A percentile compares a stretch with the other conserved stretches of the same genome.
These are phyloP conservation scores for Acanthamoeba lenticulata DNA, from an alignment of 208 protist species.

Conservation along the genomic window DNA sequence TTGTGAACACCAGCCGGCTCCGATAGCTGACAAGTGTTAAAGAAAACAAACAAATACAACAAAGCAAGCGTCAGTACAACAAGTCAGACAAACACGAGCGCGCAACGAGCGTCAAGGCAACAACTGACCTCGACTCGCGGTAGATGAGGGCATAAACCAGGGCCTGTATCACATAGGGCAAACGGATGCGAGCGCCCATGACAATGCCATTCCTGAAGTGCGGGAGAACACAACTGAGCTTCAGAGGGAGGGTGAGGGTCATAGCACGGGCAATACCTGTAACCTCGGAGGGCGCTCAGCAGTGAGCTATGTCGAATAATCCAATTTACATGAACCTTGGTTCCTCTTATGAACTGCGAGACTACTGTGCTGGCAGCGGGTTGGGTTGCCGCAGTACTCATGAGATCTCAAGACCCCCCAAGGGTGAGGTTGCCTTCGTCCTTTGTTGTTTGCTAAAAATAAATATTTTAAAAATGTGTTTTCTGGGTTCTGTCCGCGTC, in stretches of 20 bases:
- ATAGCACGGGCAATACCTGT: not conserved
- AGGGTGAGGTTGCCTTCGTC: too few relatives aligned
- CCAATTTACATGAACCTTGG: not conserved
- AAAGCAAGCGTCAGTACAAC: too few relatives aligned
- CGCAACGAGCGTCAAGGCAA: too few relatives aligned
- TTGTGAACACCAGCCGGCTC: slow-evolving; percentile 67
- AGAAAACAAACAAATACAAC: too few relatives aligned
- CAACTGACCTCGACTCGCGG: slow-evolving; percentile 65
- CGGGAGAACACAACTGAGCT: not conserved
- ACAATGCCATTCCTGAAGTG: slow-evolving; percentile 74
- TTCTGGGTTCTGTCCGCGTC: too few relatives aligned
- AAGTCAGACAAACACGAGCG: too few relatives aligned
- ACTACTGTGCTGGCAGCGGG: too few relatives aligned
- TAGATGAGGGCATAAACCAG: slow-evolving; percentile 74
- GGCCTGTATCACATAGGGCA: slow-evolving; percentile 78
- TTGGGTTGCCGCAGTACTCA: not conserved
- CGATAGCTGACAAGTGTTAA: slow-evolving; percentile 49
- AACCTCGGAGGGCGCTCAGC: not conserved
- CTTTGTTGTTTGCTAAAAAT: too few relatives aligned
- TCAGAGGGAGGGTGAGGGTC: not conserved
- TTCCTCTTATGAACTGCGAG: not conserved
- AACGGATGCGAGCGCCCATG: slow-evolving; percentile 75
- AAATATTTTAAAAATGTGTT: too few relatives aligned
- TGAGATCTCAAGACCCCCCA: too few relatives aligned
- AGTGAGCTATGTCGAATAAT: not conserved